Base-by-base conservation (phyloP, 208 protist species). In the Sergeia podlipaevii region DNA sequence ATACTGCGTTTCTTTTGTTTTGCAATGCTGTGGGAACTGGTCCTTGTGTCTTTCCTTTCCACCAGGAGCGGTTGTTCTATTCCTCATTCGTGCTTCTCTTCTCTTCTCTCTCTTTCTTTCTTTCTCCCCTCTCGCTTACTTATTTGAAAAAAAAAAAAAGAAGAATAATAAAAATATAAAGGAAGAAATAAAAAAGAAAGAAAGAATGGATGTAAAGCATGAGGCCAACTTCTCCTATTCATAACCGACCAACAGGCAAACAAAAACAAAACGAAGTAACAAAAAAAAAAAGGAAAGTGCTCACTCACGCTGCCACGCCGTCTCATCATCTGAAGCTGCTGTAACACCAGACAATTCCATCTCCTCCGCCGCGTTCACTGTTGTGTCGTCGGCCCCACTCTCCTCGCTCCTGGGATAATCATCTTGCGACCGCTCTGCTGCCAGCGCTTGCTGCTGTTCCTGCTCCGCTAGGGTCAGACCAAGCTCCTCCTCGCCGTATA, bases 401-500 rank as follows among this genome's bases (percentile, higher is more conserved):
- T 49, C 43, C 26, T 49, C 43, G 23, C 43, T 49, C 20, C 30
- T 59, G 2, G 39, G 23, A 8, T 51, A 18, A 1, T 73, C 59
- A 8, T 32, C 50, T 20, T 32, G 30, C 4, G 66, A 58, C 26
- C 37, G 51, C 24, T 48, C 63, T 6, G 27, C 8, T 15, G 6
- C 2, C 23, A 41, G n/a, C n/a, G 44, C 46, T 52, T n/a, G 34
- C 17, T 8, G 24, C 34, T 56, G 59, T 60, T 87, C 76, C 37
- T 85, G 39, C 39, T 85, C 73, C 2, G 78, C 61, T 28, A 89
- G 42, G 6, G 74, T 85, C 2, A 42, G 62, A 3, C 87, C 77
- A 8, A 67, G 44, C 51, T 95, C 83, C 33, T 54, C 56, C 50
- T 91, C 81, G 2, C 77, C 84, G 57, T 80, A 90, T 4, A 95